Percentiles rank a stretch among this genome's conserved stretches.
These are phyloP conservation scores for Phycomyces nitens DNA, from an alignment of 192 early-diverging fungal species.

Conservation along the genomic window DNA sequence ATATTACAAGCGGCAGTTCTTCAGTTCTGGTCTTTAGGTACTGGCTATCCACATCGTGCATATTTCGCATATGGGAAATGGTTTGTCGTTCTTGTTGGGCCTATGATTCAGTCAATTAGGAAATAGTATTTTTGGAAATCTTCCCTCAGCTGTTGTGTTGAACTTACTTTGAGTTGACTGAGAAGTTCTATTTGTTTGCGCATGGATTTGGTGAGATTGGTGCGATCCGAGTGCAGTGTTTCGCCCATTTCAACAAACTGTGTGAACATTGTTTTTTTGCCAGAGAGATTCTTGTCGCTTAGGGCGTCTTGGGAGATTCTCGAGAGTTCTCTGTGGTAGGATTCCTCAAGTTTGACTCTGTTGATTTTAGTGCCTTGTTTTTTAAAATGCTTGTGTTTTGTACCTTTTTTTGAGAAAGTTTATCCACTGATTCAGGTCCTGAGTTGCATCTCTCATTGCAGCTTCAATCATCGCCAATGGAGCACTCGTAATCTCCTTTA, in stretches of 20 bases:
- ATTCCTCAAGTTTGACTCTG: too few relatives aligned
- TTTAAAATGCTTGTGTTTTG: too few relatives aligned
- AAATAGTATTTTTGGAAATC: not conserved
- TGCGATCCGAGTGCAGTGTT: not conserved
- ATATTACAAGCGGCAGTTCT: conserved; percentile 12
- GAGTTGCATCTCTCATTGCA: not conserved
- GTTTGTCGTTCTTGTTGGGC: conserved; percentile 15
- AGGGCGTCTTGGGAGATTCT: too few relatives aligned
- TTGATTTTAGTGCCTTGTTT: too few relatives aligned
- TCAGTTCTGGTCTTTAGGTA: conserved; percentile 8
- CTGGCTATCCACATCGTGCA: conserved; percentile 14
- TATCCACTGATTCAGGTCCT: not conserved
- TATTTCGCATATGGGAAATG: conserved; percentile 8
- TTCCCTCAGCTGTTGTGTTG: too few relatives aligned
- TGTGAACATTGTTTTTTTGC: not conserved
- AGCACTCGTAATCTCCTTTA: not conserved
- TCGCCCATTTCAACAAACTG: not conserved
- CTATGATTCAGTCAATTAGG: not conserved
- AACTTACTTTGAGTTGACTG: not conserved
- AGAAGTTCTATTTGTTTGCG: not conserved
- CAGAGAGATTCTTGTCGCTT: too few relatives aligned
- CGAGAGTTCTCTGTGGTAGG: too few relatives aligned
- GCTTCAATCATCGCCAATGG: not conserved
- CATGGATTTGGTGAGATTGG: not conserved
- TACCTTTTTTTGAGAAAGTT: not conserved